Base-by-base conservation (phyloP, 2,329 filamentous ascomycete species). In the Zelopaecilomyces penicillatus region DNA sequence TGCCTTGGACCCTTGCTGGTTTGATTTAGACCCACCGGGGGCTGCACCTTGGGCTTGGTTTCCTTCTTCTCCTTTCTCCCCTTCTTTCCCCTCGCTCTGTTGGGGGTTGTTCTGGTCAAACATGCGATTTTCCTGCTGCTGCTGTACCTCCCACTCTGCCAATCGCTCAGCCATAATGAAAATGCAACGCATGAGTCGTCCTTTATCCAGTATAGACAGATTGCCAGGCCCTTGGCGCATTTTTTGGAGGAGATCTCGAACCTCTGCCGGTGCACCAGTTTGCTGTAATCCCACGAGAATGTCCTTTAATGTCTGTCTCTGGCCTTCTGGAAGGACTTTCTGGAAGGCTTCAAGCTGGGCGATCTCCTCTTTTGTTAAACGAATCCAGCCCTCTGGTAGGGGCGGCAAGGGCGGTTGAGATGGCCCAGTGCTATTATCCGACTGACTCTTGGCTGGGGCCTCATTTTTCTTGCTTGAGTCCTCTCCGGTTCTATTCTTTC, bases 191-290 rank as follows among this genome's bases (percentile, higher is more conserved):
- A 66, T 61, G 7, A 65, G 54, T 39, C 57, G 53, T 30, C 63
- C 63, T 55, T 65, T 67, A 44, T 67, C 64, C 44, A 63, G 43
- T 27, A 66, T 64, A 8, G 61, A 60, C 39, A 65, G 49, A 38
- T 80, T 81, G 35, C 83, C 76, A 12, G 79, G 77, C 8, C 73
- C 61, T 60, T 66, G 56, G 69, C 69, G 59, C 53, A 84, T 73
- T 51, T 76, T 74, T 33, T 64, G 58, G 36, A 79, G 62, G 47
- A 80, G 56, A 34, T 83, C 74, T 44, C 76, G 74, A 12, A 88
- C 65, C 58, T 88, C 86, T 26, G 66, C 56, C 1, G 87, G 86
- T 11, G 88, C 77, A 7, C 88, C 88, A 36, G 81, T 73, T 48
- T 73, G 71, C 65, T 82, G 79, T 49, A 91, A 73, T 29, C 74